Percentiles rank a stretch among this genome's conserved stretches.
Conservation (phyloP, 2,329 filamentous ascomycete genomes). For the Zarea fungicola region DNA sequence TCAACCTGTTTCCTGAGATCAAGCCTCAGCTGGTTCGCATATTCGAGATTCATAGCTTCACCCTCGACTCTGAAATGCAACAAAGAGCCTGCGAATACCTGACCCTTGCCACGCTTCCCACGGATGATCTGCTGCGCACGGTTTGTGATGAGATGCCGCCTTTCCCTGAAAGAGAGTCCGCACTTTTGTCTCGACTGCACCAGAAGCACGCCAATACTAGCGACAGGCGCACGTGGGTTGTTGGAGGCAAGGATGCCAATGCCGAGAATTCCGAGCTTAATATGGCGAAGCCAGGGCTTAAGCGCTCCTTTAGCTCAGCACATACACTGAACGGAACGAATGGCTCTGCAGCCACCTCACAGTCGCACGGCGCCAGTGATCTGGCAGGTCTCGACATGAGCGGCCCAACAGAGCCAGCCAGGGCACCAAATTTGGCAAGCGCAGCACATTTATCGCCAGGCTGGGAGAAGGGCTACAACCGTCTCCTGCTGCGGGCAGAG, state of each 20-base stretch:
- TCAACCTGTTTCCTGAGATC: slow-evolving; percentile 97
- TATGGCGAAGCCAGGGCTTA: slow-evolving; percentile 76
- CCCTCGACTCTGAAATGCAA: slow-evolving; percentile 89
- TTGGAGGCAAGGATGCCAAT: slow-evolving; percentile 95
- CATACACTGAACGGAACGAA: slow-evolving; percentile 45
- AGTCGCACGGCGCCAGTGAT: slow-evolving; percentile 54
- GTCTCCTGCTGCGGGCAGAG: slow-evolving; percentile 71
- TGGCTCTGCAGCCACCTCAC: slow-evolving; percentile 41
- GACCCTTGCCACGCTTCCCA: slow-evolving; percentile 74
- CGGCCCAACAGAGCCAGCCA: slow-evolving; percentile 53
- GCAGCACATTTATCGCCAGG: slow-evolving; percentile 89
- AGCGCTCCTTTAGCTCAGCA: slow-evolving; percentile 73
- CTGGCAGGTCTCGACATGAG: slow-evolving; percentile 79
- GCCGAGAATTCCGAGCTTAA: slow-evolving; percentile 72
- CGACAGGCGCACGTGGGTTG: slow-evolving; percentile 94
- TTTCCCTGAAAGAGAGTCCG: slow-evolving; percentile 91
- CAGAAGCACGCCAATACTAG: slow-evolving; percentile 90
- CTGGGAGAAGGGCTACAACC: slow-evolving; percentile 88
- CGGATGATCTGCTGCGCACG: slow-evolving; percentile 86
- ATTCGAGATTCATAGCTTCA: slow-evolving; percentile 90
- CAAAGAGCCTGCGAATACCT: slow-evolving; percentile 96
- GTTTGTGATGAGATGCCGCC: slow-evolving; percentile 99
- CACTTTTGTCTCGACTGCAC: slow-evolving; percentile 83
- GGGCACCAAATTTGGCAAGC: slow-evolving; percentile 80
- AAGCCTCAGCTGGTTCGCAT: slow-evolving; percentile 89